phyloP scores from a whole-genome alignment of 2,329 filamentous ascomycete genomes.

The Calonectria pauciramosa region DNA sequence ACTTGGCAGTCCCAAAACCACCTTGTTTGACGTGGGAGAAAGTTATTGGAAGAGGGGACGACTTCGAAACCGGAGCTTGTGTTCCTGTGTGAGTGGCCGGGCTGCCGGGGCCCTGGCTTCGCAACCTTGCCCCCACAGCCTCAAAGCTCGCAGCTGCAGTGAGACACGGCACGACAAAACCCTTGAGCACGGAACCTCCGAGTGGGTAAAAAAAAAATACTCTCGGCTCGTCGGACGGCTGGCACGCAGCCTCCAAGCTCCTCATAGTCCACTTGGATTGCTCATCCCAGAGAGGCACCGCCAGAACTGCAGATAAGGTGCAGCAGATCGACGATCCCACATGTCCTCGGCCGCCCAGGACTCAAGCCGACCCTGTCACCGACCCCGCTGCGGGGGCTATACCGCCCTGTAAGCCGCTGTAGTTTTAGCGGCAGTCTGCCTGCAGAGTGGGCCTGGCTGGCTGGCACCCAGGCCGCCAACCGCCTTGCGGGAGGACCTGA shows the following conservation, averaged over 20 bases:
- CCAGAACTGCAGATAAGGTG: not conserved
- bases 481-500: constrained; percentile 36
- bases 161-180: not conserved
- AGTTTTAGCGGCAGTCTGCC: constrained; percentile 8
- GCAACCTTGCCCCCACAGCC: not conserved
- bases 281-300: not conserved
- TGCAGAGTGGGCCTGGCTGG: not conserved
- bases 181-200: not conserved
- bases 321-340: constrained; percentile 10
- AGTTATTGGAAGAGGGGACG: constrained; percentile 13
- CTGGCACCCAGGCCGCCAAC: not conserved
- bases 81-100: not conserved
- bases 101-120: not conserved
- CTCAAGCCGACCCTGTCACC: not conserved
- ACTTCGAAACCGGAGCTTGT: constrained; percentile 9
- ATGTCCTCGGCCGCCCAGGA: not conserved
- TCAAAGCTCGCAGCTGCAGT: not conserved
- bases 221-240: not conserved
- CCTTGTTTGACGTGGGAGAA: constrained; percentile 10
- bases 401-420: constrained; percentile 10
- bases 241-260: not conserved
- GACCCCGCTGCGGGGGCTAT: constrained; percentile 8
- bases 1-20: not conserved
- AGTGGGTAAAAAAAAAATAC: not conserved
- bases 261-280: not conserved